Evolutionary conservation across 257 asterid genomes (phyloP).

Genomic region (Nicotiana tomentosiformis): DNA sequence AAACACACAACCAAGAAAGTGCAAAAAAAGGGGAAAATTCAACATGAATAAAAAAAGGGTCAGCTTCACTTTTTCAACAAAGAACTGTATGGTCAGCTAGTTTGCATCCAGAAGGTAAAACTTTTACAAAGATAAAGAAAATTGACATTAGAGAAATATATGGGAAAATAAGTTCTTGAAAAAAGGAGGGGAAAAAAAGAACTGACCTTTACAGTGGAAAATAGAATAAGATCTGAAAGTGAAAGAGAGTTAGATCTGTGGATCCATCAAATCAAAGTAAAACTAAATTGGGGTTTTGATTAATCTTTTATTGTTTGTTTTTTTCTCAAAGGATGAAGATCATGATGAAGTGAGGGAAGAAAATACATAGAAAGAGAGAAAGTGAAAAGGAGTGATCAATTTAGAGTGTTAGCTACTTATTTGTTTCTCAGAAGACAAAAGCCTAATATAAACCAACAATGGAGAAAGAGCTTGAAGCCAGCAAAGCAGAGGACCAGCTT

Average conservation of each 20-base stretch:
- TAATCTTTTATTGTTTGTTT: neutral
- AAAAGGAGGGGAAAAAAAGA: neutral
- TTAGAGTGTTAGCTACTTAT: slow-evolving; percentile 16
- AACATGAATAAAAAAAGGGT: slow-evolving; percentile 28
- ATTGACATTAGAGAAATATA: too few species aligned
- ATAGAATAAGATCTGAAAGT: slow-evolving; percentile 47
- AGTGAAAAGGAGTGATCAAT: slow-evolving; percentile 8
- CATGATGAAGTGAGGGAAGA: slow-evolving; percentile 22
- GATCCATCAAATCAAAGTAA: slow-evolving; percentile 43
- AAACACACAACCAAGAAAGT: neutral
- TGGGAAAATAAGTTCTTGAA: too few species aligned
- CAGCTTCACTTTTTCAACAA: slow-evolving; percentile 29
- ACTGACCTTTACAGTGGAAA: slow-evolving; percentile 31
- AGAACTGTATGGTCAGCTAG: slow-evolving; percentile 26
- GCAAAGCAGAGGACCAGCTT: slow-evolving; percentile 59
- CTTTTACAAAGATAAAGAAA: slow-evolving; percentile 20
- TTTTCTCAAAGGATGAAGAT: slow-evolving; percentile 21
- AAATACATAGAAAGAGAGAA: neutral
- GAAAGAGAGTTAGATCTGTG: slow-evolving; percentile 55
- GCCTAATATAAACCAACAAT: slow-evolving; percentile 71
- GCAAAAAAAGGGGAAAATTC: slow-evolving; percentile 19
- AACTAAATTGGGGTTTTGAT: neutral
- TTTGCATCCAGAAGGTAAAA: slow-evolving; percentile 42
- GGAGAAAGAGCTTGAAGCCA: slow-evolving; percentile 59
- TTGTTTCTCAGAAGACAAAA: slow-evolving; percentile 52